Evolutionary conservation across 129 eudicot genomes (phyloP), one percentile per base, ranked within the genome.

Genomic region (Gnaphalium uliginosum): DNA sequence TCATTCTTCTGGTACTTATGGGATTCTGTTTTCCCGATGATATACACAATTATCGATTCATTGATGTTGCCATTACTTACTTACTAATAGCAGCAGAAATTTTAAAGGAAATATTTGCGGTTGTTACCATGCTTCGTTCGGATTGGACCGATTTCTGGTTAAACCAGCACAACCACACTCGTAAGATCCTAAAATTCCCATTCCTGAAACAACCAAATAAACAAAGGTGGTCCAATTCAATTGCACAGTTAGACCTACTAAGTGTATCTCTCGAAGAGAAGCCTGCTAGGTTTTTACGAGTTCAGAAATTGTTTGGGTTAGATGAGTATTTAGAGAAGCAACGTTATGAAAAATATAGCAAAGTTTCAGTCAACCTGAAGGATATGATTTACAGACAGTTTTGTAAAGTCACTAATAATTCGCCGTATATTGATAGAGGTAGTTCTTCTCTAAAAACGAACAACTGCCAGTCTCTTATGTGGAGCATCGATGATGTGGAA

Each of bases 111-210:
- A 46, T 85, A 1, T 65, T 66, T 48, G 78, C 84, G 11, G 30
- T 77, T 18, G 1, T 76, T 6, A 19, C 60, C 66, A 71, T 82
- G 66, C 35, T 87, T 14, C 64, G 19, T 17, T 87, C 92, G 1
- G 92, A 87, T 56, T 82, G 86, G 85, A 81, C 77, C 4, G 76
- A 37, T 75, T 30, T 65, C 30, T 81, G 84, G 91, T 46, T 87
- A 68, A 72, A 60, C 50, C 80, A 78, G 33, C 84, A 74, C 29
- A 58, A 82, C 43, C 76, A 18, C 35, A 68, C 68, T 43, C 78
- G 72, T 2, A 37, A 69, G 17, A 46, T 29, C 51, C 77, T 73
- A 4, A 4, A 21, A 18, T 23, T 41, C 13, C 51, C 60, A 3
- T 78, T 53, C 68, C 60, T 68, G 26, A 66, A n/a, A 33, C 68